A percentile compares a stretch with the other conserved stretches of the same genome.
phyloP scores from a whole-genome alignment of 306 rosid species.

The Cercis canadensis region DNA sequence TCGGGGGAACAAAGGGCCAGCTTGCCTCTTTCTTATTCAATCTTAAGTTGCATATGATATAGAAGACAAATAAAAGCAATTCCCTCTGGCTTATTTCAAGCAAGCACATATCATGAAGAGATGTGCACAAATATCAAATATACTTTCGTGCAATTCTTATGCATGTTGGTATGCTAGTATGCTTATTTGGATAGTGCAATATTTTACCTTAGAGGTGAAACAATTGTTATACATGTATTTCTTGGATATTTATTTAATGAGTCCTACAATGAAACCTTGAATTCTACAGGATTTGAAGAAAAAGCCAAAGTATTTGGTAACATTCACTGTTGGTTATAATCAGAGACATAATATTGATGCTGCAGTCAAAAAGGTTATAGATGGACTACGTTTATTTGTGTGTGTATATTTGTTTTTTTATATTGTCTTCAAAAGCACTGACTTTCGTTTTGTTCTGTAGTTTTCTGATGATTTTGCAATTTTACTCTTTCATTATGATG shows the following conservation, averaged over 20 bases:
- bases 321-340: conserved; percentile 90
- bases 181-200: conserved; percentile 20
- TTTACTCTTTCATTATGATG: conserved; percentile 98
- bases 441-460: conserved; percentile 57
- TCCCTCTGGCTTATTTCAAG: conserved; percentile 11
- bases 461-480: conserved; percentile 93
- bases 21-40: no score
- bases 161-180: conserved; percentile 25
- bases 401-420: conserved; percentile 24
- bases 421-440: conserved; percentile 40
- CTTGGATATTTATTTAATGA: conserved; percentile 10
- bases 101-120: conserved; percentile 27
- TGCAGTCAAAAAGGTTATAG: conserved; percentile 76
- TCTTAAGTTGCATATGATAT: conserved; percentile 4
- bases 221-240: conserved; percentile 7
- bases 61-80: conserved; percentile 26
- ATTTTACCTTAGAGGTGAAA: background rate
- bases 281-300: conserved; percentile 82
- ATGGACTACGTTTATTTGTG: conserved; percentile 11
- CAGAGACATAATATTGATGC: conserved; percentile 86
- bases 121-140: conserved; percentile 23
- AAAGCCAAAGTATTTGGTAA: conserved; percentile 86
- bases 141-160: no score
- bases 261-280: conserved; percentile 40
- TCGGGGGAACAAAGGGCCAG: no score